Conservation (phyloP, 2,329 filamentous ascomycete genomes). For the Xylaria multiplex region DNA sequence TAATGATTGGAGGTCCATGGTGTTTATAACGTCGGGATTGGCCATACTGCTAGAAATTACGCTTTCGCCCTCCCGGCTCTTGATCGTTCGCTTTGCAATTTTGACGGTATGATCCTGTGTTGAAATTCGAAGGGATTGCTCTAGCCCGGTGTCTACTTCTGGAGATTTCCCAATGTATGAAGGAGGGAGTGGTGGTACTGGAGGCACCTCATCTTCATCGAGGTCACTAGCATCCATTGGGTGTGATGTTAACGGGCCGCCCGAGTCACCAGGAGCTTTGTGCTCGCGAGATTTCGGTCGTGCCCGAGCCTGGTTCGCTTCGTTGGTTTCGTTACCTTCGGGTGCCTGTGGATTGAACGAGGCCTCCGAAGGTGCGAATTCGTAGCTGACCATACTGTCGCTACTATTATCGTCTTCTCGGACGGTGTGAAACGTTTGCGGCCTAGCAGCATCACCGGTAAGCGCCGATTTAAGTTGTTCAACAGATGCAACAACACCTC, state of each 20-base stretch:
- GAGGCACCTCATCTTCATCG: slow-evolving; percentile 58
- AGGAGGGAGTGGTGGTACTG: slow-evolving; percentile 65
- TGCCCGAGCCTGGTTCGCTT: slow-evolving; percentile 25
- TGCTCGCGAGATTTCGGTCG: slow-evolving; percentile 47
- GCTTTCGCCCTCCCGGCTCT: slow-evolving; percentile 48
- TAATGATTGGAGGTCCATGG: slow-evolving; percentile 49
- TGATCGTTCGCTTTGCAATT: slow-evolving; percentile 42
- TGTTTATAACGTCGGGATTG: slow-evolving; percentile 38
- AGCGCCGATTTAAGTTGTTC: slow-evolving; percentile 72
- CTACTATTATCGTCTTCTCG: slow-evolving; percentile 61
- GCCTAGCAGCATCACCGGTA: slow-evolving; percentile 59
- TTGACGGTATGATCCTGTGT: slow-evolving; percentile 52
- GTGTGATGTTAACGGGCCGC: slow-evolving; percentile 46
- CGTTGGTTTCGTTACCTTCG: slow-evolving; percentile 45
- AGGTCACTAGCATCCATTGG: slow-evolving; percentile 46
- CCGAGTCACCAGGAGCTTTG: slow-evolving; percentile 43
- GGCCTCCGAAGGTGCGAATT: slow-evolving; percentile 72
- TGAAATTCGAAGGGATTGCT: slow-evolving; percentile 44
- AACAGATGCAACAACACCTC: slow-evolving; percentile 66
- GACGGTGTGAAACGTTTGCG: slow-evolving; percentile 53
- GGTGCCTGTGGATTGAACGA: slow-evolving; percentile 63
- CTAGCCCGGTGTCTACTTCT: slow-evolving; percentile 39
- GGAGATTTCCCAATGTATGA: slow-evolving; percentile 43
- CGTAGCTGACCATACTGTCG: slow-evolving; percentile 78
- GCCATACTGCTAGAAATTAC: slow-evolving; percentile 39